A percentile compares a stretch with the other conserved stretches of the same genome.
Conservation (phyloP, 2,329 filamentous ascomycete species). For the Pseudogymnoascus sp. region DNA sequence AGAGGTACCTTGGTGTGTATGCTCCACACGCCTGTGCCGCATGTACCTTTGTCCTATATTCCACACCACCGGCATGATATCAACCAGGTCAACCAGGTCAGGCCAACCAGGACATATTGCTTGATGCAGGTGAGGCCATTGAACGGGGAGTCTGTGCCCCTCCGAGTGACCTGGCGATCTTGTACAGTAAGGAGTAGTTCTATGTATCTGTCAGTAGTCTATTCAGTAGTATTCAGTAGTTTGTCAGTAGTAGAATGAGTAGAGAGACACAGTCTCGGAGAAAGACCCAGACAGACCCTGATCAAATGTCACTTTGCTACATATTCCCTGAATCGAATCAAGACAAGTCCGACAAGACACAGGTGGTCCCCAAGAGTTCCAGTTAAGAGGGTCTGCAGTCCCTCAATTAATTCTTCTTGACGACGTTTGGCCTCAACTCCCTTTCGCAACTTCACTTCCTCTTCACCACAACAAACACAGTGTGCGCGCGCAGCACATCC, state of each 20-base stretch:
- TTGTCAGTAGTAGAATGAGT: background rate
- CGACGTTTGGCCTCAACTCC: constrained; percentile 2
- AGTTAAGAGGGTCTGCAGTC: constrained; percentile 3
- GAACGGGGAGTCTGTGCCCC: background rate
- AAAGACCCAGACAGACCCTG: background rate
- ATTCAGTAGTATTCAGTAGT: constrained; percentile 6
- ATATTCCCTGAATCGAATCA: background rate
- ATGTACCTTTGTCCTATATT: background rate
- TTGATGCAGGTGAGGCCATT: constrained; percentile 1
- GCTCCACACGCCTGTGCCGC: background rate
- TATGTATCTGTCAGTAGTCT: constrained; percentile 7
- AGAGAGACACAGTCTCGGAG: constrained; percentile 5
- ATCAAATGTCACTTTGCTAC: background rate
- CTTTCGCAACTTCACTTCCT: background rate
- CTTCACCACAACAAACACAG: background rate
- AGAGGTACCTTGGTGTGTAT: constrained; percentile 4
- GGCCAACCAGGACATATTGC: background rate
- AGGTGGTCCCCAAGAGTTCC: background rate
- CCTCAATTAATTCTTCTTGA: background rate
- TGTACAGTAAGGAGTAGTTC: background rate
- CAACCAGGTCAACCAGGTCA: background rate
- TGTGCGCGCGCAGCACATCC: background rate
- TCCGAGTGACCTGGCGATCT: constrained; percentile 1
- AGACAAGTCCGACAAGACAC: background rate
- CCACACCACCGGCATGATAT: background rate